A percentile compares a stretch with the other conserved stretches of the same genome.
Evolutionary conservation across 768 basidiomycete genomes (phyloP).

Genomic region (Podaxis sp.): DNA sequence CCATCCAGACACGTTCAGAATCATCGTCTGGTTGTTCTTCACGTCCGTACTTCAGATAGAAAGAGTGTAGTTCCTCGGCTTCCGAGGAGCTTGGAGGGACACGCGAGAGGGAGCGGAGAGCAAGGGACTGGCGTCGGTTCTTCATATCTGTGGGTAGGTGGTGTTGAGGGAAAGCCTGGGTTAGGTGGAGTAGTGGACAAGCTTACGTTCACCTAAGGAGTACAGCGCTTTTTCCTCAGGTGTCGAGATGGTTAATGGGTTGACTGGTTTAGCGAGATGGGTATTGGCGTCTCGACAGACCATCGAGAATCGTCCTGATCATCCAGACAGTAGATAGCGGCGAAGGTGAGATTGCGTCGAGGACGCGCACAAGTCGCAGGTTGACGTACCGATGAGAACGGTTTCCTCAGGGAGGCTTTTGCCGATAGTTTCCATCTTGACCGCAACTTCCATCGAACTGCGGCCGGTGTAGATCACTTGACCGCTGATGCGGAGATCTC

Average conservation of each 20-base stretch:
- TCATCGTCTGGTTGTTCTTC: constrained; percentile 16
- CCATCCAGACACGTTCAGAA: constrained; percentile 63
- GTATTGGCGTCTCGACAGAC: constrained; percentile 73
- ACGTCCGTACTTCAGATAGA: constrained; percentile 59
- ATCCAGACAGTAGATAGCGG: no score
- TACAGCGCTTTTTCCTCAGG: constrained; percentile 61
- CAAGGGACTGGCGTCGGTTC: constrained; percentile 46
- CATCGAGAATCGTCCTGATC: constrained; percentile 85
- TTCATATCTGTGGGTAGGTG: constrained; percentile 47
- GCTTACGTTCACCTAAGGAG: constrained; percentile 62
- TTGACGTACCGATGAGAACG: constrained; percentile 54
- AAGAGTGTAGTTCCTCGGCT: constrained; percentile 61
- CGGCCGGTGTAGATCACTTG: constrained; percentile 77
- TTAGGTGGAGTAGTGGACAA: constrained; percentile 8
- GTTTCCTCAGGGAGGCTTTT: constrained; percentile 48
- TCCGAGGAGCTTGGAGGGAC: constrained; percentile 74
- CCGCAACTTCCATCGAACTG: constrained; percentile 82
- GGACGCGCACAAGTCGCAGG: not conserved
- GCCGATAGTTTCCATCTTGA: constrained; percentile 72
- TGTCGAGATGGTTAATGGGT: constrained; percentile 53
- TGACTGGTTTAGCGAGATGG: constrained; percentile 58
- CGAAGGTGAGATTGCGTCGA: not conserved
- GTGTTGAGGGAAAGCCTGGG: not conserved
- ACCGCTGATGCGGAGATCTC: constrained; percentile 71
- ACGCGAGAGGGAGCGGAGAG: constrained; percentile 57